A percentile compares a stretch with the other conserved stretches of the same genome.
phyloP scores from a whole-genome alignment of 2,329 filamentous ascomycete genomes.

The Tolypocladium capitatum region DNA sequence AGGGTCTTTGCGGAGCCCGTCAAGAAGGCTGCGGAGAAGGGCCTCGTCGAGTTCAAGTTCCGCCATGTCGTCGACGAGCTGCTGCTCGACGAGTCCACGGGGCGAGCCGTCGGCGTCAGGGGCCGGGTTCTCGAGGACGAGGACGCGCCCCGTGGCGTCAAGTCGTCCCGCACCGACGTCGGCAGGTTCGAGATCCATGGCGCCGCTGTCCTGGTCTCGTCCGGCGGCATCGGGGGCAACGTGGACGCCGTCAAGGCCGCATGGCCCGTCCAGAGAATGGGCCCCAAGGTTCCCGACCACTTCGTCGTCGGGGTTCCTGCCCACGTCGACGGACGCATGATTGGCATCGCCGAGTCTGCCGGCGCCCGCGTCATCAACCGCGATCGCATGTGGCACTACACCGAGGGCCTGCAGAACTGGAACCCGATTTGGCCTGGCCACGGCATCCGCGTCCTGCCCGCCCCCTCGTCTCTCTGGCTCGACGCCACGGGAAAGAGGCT shows the following conservation, averaged over 20 bases:
- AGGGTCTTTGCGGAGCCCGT: constrained; percentile 44
- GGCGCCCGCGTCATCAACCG: constrained; percentile 45
- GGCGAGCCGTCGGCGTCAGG: constrained; percentile 37
- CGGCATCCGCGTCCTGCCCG: constrained; percentile 47
- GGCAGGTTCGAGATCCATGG: constrained; percentile 41
- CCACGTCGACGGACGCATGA: constrained; percentile 52
- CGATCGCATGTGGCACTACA: constrained; percentile 56
- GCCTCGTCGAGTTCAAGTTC: constrained; percentile 40
- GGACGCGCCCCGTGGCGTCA: constrained; percentile 35
- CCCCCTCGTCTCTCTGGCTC: constrained; percentile 49
- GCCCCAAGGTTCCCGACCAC: constrained; percentile 38
- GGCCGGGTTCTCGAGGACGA: constrained; percentile 40
- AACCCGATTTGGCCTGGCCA: constrained; percentile 47
- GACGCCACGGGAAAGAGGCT: constrained; percentile 46
- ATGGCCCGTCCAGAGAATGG: constrained; percentile 45
- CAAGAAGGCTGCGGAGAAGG: constrained; percentile 34
- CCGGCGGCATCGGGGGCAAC: constrained; percentile 48
- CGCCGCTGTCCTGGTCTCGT: constrained; percentile 38
- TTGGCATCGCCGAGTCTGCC: constrained; percentile 37
- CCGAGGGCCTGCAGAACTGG: constrained; percentile 49
- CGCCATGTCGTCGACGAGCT: constrained; percentile 45
- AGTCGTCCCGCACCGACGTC: constrained; percentile 32
- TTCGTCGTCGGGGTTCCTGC: constrained; percentile 49
- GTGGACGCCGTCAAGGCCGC: constrained; percentile 44
- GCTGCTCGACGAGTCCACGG: constrained; percentile 34